Evolutionary conservation across 1,284 basidiomycete genomes (phyloP), one percentile per base, ranked within the genome.

Genomic region (Hypsizygus ulmarius): DNA sequence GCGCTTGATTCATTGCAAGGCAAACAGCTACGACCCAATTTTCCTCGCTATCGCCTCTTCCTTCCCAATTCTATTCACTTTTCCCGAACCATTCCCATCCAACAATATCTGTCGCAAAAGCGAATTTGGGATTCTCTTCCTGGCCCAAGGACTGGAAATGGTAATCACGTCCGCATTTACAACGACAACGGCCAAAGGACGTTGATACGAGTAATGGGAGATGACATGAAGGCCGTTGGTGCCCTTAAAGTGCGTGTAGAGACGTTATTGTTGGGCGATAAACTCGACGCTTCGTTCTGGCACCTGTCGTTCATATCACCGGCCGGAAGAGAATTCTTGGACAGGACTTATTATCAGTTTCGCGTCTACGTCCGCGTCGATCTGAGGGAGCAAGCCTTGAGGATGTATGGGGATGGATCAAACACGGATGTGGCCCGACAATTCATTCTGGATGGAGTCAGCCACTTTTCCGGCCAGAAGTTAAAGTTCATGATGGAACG

Each of bases 241-340:
- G 65, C 71, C 3, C 52, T 81, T 49, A 82, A 81, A 57, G 79
- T 81, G 12, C 64, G 77, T 40, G 74, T 78, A 0, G 79, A 81
- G 59, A 72, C 62, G 43, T 55, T 82, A 12, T 70, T 69, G 2
- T 65, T 64, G 12, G 79, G 80, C 3, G 70, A 75, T 30, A 70
- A 62, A 28, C 62, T 79, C 3, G 64, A 61, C 32, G 58, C 66
- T 2, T 65, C 64, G 11, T 52, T 60, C 16, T 81, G 78, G 78
- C 75, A 81, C 59, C 59, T 64, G 8, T 65, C 65, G 0, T 64
- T 79, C 39, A 53, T 47, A 12, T 53, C 58, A 8, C 39, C 47
- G 5, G 29, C 52, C 0, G 63, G 59, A 1, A 66, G 59, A 27
- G 21, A 44, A 3, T 74, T 76, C 44, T 51, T 72, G 21, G 51